Evolutionary conservation across 139 green algal species (phyloP).

Genomic region (Chlamydomonas incerta): DNA sequence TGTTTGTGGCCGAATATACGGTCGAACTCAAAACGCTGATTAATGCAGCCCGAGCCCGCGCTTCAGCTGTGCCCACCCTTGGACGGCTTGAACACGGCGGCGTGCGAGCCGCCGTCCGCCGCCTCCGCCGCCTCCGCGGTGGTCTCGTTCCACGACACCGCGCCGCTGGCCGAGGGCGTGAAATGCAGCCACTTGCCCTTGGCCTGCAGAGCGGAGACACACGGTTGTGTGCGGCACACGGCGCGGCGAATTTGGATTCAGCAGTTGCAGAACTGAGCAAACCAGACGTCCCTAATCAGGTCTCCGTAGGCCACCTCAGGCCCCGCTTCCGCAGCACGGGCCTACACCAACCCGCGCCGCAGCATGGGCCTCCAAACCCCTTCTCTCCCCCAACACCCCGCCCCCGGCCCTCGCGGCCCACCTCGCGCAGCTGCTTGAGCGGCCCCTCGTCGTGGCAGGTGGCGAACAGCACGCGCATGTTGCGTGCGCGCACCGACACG

Average conservation of each 20-base stretch:
- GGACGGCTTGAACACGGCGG: conserved; percentile 12
- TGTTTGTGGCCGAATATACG: too few relatives aligned
- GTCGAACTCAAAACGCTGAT: too few relatives aligned
- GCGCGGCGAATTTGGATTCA: background rate
- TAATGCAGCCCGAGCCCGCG: too few relatives aligned
- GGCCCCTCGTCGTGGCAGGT: conserved; percentile 74
- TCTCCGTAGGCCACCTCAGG: too few relatives aligned
- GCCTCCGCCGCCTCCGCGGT: background rate
- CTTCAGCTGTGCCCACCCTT: conserved; percentile 33
- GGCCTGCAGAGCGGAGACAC: too few relatives aligned
- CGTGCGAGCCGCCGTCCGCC: background rate
- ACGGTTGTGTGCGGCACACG: background rate
- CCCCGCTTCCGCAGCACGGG: background rate
- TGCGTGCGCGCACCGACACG: conserved; percentile 91
- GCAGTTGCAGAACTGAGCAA: too few relatives aligned
- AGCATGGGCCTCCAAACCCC: too few relatives aligned
- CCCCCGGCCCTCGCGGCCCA: conserved; percentile 18
- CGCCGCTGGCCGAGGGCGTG: conserved; percentile 79
- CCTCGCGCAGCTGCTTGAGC: conserved; percentile 58
- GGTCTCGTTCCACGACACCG: conserved; percentile 77
- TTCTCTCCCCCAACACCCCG: background rate
- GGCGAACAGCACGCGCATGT: conserved; percentile 83
- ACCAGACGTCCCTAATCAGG: background rate
- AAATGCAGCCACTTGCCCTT: conserved; percentile 65
- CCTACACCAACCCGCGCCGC: too few relatives aligned